Evolutionary conservation across 1,139 yeast species (phyloP), one percentile per base, ranked within the genome.

Genomic region (Kodamaea sp.): DNA sequence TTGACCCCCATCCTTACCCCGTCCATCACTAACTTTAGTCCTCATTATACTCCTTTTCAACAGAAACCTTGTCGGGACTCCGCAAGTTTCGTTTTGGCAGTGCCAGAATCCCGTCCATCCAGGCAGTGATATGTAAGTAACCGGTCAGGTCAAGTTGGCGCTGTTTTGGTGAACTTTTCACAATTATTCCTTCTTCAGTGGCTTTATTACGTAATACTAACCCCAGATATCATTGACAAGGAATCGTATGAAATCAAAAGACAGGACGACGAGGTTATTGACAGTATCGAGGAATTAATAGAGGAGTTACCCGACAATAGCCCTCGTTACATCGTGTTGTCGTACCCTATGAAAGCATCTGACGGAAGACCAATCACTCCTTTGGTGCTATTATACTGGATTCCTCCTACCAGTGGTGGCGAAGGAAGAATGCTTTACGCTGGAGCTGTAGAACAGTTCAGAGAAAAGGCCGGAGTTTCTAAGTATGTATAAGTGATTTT

Each of bases 381-480:
- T 2, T 73, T 85, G 44, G 88, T 88, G 1, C 62, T 90, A 55
- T 49, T 89, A 16, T 89, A 88, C 58, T 89, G 92, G 82, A 75
- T 86, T 38, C 97, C 97, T 2, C 83, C 82, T 16, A 86, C 96
- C 0, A 73, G 89, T 13, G 83, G 85, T 12, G 92, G 82, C 54
- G 86, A 82, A 36, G 68, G 76, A 53, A 77, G 83, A 55, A 89
- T 89, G 96, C 63, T 86, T 31, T 89, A 86, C 51, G 97, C 96
- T 1, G 95, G 94, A 2, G 95, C 95, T 1, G 76, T 86, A 18
- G 96, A 89, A 53, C 63, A 82, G 47, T 74, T 89, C 42, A 72
- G 92, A 55, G 81, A 76, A 35, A 82, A 82, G 50, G 86, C 95
- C 12, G 90, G 92, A 10, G 90, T 84, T 10, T 66, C 79, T 25